Evolutionary conservation across 768 basidiomycete species (phyloP).

Genomic region (Hebeloma cylindrosporum): DNA sequence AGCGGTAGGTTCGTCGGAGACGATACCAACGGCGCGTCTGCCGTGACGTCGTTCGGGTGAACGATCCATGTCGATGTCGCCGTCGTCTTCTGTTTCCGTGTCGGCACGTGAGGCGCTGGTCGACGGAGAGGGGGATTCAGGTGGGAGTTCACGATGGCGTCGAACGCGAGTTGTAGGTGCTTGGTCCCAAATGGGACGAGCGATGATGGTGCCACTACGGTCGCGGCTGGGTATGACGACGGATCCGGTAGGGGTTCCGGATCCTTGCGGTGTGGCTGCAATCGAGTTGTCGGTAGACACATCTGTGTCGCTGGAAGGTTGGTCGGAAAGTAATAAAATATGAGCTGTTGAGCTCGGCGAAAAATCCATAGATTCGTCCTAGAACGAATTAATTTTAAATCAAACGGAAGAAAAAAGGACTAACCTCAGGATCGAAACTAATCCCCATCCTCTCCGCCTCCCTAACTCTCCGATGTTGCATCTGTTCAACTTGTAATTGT

Average conservation of each 20-base stretch:
- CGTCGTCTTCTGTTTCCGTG: constrained; percentile 80
- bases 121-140: constrained; percentile 38
- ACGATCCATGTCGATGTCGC: constrained; percentile 49
- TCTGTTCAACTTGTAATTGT: constrained; percentile 27
- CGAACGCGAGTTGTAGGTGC: constrained; percentile 22
- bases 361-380: constrained; percentile 34
- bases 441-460: constrained; percentile 9
- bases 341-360: constrained; percentile 14
- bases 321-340: constrained; percentile 19
- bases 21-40: constrained; percentile 40
- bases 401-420: constrained; percentile 13
- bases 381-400: constrained; percentile 3
- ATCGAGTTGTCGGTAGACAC: constrained; percentile 62
- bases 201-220: constrained; percentile 75
- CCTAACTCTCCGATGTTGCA: constrained; percentile 11
- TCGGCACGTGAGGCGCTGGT: constrained; percentile 58
- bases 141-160: constrained; percentile 28
- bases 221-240: constrained; percentile 63
- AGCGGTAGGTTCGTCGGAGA: constrained; percentile 35
- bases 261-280: constrained; percentile 57
- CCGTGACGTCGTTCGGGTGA: constrained; percentile 31
- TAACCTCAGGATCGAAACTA: constrained; percentile 9
- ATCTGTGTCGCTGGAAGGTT: constrained; percentile 50
- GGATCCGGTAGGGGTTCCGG: constrained; percentile 60
- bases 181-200: constrained; percentile 60